A percentile compares a stretch with the other conserved stretches of the same genome.
Evolutionary conservation across 495 filamentous ascomycete genomes (phyloP).

Genomic region (Tuber brumale): DNA sequence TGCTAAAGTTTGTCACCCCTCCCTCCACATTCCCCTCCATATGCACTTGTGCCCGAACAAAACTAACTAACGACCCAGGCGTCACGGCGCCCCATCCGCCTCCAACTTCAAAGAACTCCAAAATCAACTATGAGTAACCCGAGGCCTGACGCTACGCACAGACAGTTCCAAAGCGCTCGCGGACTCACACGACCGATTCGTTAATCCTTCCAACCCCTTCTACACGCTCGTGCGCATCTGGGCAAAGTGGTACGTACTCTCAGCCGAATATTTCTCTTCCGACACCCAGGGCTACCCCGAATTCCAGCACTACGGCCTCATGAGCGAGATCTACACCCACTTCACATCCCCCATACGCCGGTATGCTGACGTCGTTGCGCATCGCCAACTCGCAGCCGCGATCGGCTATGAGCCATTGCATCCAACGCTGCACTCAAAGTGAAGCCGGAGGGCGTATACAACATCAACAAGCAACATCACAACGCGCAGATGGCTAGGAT

Average conservation of each 20-base stretch:
- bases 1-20: slow-evolving; percentile 48
- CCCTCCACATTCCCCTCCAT: not conserved
- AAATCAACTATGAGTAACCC: slow-evolving; percentile 79
- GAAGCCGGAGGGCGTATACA: slow-evolving; percentile 85
- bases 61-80: slow-evolving; percentile 46
- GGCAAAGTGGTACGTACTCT: slow-evolving; percentile 96
- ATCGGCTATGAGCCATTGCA: slow-evolving; percentile 84
- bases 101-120: slow-evolving; percentile 91
- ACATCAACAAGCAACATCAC: slow-evolving; percentile 92
- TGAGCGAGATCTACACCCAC: slow-evolving; percentile 94
- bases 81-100: slow-evolving; percentile 84
- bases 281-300: slow-evolving; percentile 87
- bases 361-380: slow-evolving; percentile 86
- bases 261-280: slow-evolving; percentile 93
- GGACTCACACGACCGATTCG: slow-evolving; percentile 77
- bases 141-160: slow-evolving; percentile 65
- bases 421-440: slow-evolving; percentile 63
- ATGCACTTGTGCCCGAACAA: slow-evolving; percentile 5
- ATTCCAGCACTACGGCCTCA: slow-evolving; percentile 93
- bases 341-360: slow-evolving; percentile 97
- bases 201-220: slow-evolving; percentile 76
- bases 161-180: slow-evolving; percentile 89
- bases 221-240: slow-evolving; percentile 95
- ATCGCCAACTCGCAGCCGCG: slow-evolving; percentile 88
- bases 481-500: slow-evolving; percentile 94